phyloP scores from a whole-genome alignment of 1,139 yeast genomes.

The Candida dubliniensis region DNA sequence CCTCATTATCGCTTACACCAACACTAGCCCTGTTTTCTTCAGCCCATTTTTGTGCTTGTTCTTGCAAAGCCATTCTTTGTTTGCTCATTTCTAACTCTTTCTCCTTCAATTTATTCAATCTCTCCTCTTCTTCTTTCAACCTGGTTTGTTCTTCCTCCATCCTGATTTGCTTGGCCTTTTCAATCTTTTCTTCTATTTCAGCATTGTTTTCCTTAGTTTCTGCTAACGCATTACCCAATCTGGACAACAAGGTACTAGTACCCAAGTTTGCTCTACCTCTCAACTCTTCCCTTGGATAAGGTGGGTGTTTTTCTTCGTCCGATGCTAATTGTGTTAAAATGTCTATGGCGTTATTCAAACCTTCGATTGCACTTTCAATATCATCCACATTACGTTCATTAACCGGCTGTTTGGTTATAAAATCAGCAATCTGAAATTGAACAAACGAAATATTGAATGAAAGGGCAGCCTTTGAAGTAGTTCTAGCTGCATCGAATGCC shows the following conservation, averaged over 20 bases:
- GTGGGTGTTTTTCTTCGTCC: conserved; percentile 57
- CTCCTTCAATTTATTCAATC: conserved; percentile 41
- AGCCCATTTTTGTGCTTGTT: conserved; percentile 83
- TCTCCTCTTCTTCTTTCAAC: conserved; percentile 34
- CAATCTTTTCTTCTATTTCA: conserved; percentile 59
- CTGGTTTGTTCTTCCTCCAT: conserved; percentile 46
- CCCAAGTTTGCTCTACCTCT: conserved; percentile 86
- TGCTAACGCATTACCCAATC: conserved; percentile 66
- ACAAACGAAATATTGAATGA: conserved; percentile 82
- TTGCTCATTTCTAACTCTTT: conserved; percentile 57
- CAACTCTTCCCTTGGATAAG: conserved; percentile 76
- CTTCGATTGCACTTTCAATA: conserved; percentile 56
- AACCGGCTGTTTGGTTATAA: conserved; percentile 62
- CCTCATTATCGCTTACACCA: conserved; percentile 31
- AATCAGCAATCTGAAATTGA: conserved; percentile 85
- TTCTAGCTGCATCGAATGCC: conserved; percentile 49
- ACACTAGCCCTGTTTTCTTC: conserved; percentile 48
- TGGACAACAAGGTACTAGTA: conserved; percentile 67
- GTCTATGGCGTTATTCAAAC: conserved; percentile 63
- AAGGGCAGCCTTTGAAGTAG: conserved; percentile 41
- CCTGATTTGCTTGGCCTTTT: conserved; percentile 68
- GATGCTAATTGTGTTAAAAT: conserved; percentile 59
- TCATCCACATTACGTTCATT: conserved; percentile 63
- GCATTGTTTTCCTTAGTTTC: conserved; percentile 73
- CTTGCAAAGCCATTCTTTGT: conserved; percentile 72